phyloP scores from a whole-genome alignment of 2,329 filamentous ascomycete species.

The Truncatella angustata region DNA sequence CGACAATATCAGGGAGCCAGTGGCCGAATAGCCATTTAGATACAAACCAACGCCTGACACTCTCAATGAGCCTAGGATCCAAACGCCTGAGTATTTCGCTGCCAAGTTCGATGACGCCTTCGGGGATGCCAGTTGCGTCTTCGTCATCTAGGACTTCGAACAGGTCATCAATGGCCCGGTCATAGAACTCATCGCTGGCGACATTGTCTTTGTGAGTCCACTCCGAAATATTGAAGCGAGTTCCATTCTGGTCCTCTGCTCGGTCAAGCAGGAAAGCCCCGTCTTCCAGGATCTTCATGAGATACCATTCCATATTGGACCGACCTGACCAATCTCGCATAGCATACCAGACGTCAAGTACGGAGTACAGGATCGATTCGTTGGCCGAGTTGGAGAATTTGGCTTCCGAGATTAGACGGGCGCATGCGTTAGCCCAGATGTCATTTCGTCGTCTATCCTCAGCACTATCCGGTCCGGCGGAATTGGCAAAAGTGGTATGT shows the following conservation, averaged over 20 bases:
- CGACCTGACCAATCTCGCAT: slow-evolving; percentile 89
- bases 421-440: slow-evolving; percentile 85
- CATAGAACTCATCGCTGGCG: slow-evolving; percentile 85
- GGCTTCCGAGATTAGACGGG: slow-evolving; percentile 70
- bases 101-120: slow-evolving; percentile 79
- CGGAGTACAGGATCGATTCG: slow-evolving; percentile 77
- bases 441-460: slow-evolving; percentile 79
- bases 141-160: slow-evolving; percentile 86
- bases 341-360: slow-evolving; percentile 83
- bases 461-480: slow-evolving; percentile 74
- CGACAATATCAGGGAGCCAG: slow-evolving; percentile 79
- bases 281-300: slow-evolving; percentile 92
- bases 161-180: slow-evolving; percentile 73
- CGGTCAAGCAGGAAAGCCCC: slow-evolving; percentile 88
- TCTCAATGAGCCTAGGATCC: slow-evolving; percentile 67
- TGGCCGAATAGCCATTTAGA: slow-evolving; percentile 90
- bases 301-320: slow-evolving; percentile 85
- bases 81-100: slow-evolving; percentile 80
- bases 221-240: slow-evolving; percentile 67
- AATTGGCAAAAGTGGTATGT: slow-evolving; percentile 87
- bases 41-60: slow-evolving; percentile 79
- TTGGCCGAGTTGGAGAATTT: slow-evolving; percentile 63
- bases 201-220: slow-evolving; percentile 78
- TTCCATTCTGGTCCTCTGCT: slow-evolving; percentile 74
- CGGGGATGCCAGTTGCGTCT: slow-evolving; percentile 80